phyloP scores from a whole-genome alignment of 1,284 basidiomycete species.

The Cronartium quercuum region DNA sequence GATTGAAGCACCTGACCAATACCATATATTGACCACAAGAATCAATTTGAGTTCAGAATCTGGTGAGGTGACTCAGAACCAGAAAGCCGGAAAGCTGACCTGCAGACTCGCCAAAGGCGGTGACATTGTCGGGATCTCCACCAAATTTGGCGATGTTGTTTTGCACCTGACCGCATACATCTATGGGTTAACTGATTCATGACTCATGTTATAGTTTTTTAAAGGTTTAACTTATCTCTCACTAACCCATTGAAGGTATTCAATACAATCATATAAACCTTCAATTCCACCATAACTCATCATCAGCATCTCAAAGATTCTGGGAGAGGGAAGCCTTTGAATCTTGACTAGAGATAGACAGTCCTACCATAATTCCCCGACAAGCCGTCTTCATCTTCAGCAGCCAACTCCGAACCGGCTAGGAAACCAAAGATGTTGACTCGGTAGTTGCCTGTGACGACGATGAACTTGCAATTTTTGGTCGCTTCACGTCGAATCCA shows the following conservation, averaged over 20 bases:
- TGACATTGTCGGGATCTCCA: constrained; percentile 33
- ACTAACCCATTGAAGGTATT: constrained; percentile 21
- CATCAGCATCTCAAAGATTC: no score
- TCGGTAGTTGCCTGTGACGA: constrained; percentile 26
- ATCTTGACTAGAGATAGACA: no score
- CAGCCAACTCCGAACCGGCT: constrained; percentile 7
- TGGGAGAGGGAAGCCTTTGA: no score
- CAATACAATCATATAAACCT: constrained; percentile 38
- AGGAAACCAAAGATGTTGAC: constrained; percentile 20
- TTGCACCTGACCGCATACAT: constrained; percentile 7
- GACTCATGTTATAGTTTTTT: no score
- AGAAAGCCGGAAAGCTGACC: constrained; percentile 3
- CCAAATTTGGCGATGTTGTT: constrained; percentile 24
- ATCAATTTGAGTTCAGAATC: no score
- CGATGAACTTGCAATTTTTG: constrained; percentile 17
- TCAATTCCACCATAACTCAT: no score
- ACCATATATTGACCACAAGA: no score
- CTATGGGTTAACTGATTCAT: not conserved
- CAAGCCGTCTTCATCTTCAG: constrained; percentile 23
- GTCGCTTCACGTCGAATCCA: constrained; percentile 21
- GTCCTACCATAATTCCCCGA: constrained; percentile 32
- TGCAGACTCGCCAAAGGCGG: constrained; percentile 29
- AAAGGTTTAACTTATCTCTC: no score
- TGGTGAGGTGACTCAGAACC: no score
- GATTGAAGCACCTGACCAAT: constrained; percentile 7